Evolutionary conservation across 2,329 filamentous ascomycete species (phyloP), one percentile per base, ranked within the genome.

Genomic region (Polychaeton citri): DNA sequence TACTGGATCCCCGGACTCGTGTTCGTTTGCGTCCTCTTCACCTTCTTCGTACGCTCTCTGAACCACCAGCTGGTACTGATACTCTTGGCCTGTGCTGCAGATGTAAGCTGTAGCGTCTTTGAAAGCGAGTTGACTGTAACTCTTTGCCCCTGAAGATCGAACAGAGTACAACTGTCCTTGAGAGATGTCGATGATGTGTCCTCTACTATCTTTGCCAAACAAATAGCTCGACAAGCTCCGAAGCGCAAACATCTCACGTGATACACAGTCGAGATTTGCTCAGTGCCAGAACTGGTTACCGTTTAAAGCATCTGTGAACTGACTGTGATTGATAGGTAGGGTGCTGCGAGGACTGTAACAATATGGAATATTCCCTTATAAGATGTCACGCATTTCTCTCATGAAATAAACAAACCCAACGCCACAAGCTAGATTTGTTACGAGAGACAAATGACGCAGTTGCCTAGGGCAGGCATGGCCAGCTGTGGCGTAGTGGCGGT

Each of bases 161-260:
- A 98, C 90, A 48, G 98, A 80, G 61, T 95, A 98, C 31, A 98
- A 83, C 61, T 96, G 87, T 55, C 90, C 90, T 61, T 96, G 86
- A 12, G 87, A 78, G 30, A 98, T 79, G 58, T 96, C 87, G 62
- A 94, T 85, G 55, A 98, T 76, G 33, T 85, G 81, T 66, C 96
- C 87, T 60, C 95, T 88, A 57, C 77, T 84, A 52, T 74, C 75
- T 59, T 92, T 86, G 46, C 79, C 78, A 58, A 96, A 96, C 56
- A 96, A 77, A 54, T 90, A 79, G 64, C 94, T 95, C 63, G 53
- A 55, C 12, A 58, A 44, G 21, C 47, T 50, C 36, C 52, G 53
- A 31, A 56, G 41, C 28, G 53, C 53, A 36, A 55, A 56, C 53
- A 56, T 56, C 38, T 50, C 30, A 28, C 24, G 24, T 4, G 24